These are phyloP conservation scores for Parathielavia hyrcaniae DNA, from an alignment of 495 filamentous ascomycete species.

Conservation along the genomic window DNA sequence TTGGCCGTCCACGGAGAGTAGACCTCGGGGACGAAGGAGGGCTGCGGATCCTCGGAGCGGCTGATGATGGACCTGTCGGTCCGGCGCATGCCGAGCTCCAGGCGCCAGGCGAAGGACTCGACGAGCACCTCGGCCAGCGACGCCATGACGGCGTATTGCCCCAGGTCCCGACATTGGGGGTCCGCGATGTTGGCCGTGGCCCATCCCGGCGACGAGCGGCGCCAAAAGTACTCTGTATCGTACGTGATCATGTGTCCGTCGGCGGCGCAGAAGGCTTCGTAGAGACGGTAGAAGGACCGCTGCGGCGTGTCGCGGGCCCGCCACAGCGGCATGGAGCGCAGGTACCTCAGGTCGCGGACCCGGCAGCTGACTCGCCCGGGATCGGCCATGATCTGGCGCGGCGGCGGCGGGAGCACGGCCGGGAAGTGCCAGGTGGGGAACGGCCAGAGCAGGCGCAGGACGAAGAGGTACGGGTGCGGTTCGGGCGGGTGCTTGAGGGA, in stretches of 20 bases:
- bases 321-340: slow-evolving; percentile 11
- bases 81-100: slow-evolving; percentile 6
- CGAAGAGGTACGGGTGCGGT: slow-evolving; percentile 5
- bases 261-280: slow-evolving; percentile 9
- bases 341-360: slow-evolving; percentile 10
- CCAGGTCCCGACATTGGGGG: slow-evolving; percentile 3
- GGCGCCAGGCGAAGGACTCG: slow-evolving; percentile 1
- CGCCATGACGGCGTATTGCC: slow-evolving; percentile 10
- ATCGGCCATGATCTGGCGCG: slow-evolving; percentile 6
- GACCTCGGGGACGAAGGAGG: neutral
- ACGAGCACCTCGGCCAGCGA: slow-evolving; percentile 2
- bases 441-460: slow-evolving; percentile 6
- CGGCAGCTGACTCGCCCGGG: slow-evolving; percentile 2
- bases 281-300: slow-evolving; percentile 3
- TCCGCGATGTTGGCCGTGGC: slow-evolving; percentile 4
- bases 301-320: slow-evolving; percentile 7
- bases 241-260: slow-evolving; percentile 12
- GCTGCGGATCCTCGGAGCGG: neutral
- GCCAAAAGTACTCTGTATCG: slow-evolving; percentile 13
- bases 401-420: slow-evolving; percentile 5
- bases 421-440: slow-evolving; percentile 6
- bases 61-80: neutral
- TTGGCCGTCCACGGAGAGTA: neutral
- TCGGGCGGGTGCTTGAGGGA: slow-evolving; percentile 9
- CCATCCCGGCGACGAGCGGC: neutral